Evolutionary conservation across 345 rosid genomes (phyloP).

Genomic region (Pseudoturritis turrita): DNA sequence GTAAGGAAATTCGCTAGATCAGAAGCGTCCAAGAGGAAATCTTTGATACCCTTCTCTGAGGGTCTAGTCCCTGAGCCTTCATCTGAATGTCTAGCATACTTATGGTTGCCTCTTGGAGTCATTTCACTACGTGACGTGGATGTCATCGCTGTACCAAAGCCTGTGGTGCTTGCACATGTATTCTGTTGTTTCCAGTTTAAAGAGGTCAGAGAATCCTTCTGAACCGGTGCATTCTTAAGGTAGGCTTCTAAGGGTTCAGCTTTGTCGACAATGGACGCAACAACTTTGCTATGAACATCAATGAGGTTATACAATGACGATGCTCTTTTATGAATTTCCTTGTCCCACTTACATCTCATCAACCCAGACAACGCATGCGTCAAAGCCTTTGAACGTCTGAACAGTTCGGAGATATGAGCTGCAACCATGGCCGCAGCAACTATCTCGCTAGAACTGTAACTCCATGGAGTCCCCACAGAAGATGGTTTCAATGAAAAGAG

Average conservation of each 20-base stretch:
- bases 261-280: constrained; percentile 89
- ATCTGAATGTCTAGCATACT: constrained; percentile 41
- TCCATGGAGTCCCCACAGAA: constrained; percentile 88
- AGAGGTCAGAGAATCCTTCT: constrained; percentile 52
- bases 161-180: constrained; percentile 30
- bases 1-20: constrained; percentile 97
- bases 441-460: constrained; percentile 91
- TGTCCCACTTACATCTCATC: constrained; percentile 91
- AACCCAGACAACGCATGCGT: constrained; percentile 77
- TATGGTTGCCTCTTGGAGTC: constrained; percentile 40
- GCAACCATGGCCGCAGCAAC: constrained; percentile 99
- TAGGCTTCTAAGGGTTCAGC: constrained; percentile 89
- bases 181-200: constrained; percentile 44
- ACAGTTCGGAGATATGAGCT: constrained; percentile 90
- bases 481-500: constrained; percentile 92
- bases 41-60: constrained; percentile 51
- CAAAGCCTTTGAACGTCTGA: constrained; percentile 88
- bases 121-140: constrained; percentile 40
- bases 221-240: constrained; percentile 51
- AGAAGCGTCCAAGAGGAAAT: constrained; percentile 78
- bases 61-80: constrained; percentile 47
- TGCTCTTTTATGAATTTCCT: constrained; percentile 69
- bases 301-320: constrained; percentile 89
- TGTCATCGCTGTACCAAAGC: constrained; percentile 41
- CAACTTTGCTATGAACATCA: constrained; percentile 88